Conservation (phyloP, 495 filamentous ascomycete genomes). For the Daldinia bambusicola region DNA sequence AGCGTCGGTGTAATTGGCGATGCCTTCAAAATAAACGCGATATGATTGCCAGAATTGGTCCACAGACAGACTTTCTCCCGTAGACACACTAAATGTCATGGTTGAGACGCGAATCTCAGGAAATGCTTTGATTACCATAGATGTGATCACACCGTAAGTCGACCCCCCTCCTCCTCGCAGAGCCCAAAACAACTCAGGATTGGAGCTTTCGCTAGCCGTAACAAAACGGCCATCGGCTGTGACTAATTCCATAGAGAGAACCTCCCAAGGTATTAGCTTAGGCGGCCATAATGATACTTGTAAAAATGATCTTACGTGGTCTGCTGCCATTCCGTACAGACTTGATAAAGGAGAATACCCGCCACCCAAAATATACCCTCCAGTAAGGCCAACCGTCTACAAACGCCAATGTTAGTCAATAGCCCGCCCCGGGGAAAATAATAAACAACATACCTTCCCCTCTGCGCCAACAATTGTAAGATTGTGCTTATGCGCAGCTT, state of each 20-base stretch:
- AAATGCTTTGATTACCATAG: conserved; percentile 59
- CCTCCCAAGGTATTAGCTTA: conserved; percentile 30
- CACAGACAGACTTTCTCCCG: conserved; percentile 45
- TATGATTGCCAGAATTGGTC: conserved; percentile 64
- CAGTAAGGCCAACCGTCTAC: conserved; percentile 61
- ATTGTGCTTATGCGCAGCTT: conserved; percentile 51
- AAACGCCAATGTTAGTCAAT: conserved; percentile 5
- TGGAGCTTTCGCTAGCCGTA: conserved; percentile 59
- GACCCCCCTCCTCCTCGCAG: conserved; percentile 68
- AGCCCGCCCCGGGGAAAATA: not conserved
- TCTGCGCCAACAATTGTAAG: conserved; percentile 62
- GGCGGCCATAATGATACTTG: not conserved
- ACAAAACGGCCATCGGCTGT: conserved; percentile 66
- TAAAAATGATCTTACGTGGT: conserved; percentile 51
- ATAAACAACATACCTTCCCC: conserved; percentile 45
- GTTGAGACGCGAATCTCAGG: conserved; percentile 55
- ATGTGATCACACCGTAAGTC: conserved; percentile 69
- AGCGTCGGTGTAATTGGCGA: conserved; percentile 59
- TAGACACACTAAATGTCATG: conserved; percentile 49
- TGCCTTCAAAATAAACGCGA: conserved; percentile 57
- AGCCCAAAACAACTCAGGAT: conserved; percentile 74
- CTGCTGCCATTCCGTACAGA: conserved; percentile 61
- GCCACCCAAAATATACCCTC: conserved; percentile 65
- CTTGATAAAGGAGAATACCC: conserved; percentile 60
- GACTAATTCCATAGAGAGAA: conserved; percentile 67